Evolutionary conservation across 441 rosid species (phyloP), one percentile per base, ranked within the genome.

Genomic region (Erysimum pusillum): DNA sequence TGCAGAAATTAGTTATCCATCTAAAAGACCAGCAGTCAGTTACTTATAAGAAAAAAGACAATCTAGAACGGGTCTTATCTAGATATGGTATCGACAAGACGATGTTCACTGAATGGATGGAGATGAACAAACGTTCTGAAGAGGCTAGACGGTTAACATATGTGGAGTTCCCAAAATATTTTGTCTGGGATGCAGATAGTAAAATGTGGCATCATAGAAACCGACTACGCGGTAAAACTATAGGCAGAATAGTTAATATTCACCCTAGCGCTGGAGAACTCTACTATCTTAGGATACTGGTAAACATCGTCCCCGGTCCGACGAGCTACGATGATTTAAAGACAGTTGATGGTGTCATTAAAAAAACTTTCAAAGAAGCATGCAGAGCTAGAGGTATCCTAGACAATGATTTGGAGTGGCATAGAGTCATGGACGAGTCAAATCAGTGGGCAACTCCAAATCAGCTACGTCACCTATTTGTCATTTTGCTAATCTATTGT

Each of bases 41-140:
- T 0, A 4, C 38, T 2, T 80, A 69, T 13, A 10, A 6, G 0
- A 66, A 36, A 3, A 1, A 2, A 0, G 9, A 34, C 2, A 2
- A 7, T 2, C 3, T 79, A 0, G 9, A 22, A 0, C 0, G 10
- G 9, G 28, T 83, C 2, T 0, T 74, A 0, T 10, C 8, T 1
- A 34, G 59, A 56, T 25, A 38, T 0, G 18, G 38, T 3, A 13
- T 44, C 1, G 32, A 59, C 2, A 61, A 76, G 4, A 73, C 73
- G 0, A 64, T 61, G 56, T 62, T 80, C 5, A 61, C 60, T 0
- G 39, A 38, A n/a, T 82, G 80, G 81, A 45, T 82, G 36, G 4
- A 10, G 3, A 44, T 10, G 2, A 82, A 80, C 14, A 6, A 11
- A 1, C 0, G 7, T 9, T 62, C 15, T 25, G 18, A 62, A 62